Evolutionary conservation across 345 rosid genomes (phyloP).

Genomic region (Psidium guajava): DNA sequence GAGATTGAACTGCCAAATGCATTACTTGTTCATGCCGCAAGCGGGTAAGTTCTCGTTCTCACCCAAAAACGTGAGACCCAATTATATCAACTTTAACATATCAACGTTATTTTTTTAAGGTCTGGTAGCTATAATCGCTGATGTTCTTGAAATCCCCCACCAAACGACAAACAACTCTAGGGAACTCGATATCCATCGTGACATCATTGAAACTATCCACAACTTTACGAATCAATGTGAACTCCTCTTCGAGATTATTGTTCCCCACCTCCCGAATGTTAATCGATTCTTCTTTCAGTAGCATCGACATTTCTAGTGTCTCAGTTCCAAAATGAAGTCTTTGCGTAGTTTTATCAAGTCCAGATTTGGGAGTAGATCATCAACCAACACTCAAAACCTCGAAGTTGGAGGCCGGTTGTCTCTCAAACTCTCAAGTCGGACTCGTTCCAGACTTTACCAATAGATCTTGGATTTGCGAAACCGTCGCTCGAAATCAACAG

Average conservation of each 20-base stretch:
- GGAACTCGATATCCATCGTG: slow-evolving; percentile 93
- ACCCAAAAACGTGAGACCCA: slow-evolving; percentile 73
- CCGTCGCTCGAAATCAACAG: neutral
- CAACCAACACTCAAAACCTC: neutral
- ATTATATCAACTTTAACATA: slow-evolving; percentile 70
- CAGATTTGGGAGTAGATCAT: slow-evolving; percentile 1
- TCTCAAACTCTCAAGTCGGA: neutral
- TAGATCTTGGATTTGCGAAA: neutral
- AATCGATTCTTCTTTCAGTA: slow-evolving; percentile 52
- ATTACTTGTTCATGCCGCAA: slow-evolving; percentile 57
- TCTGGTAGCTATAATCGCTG: slow-evolving; percentile 64
- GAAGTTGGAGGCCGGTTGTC: neutral
- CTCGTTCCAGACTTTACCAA: neutral
- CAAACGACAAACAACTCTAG: slow-evolving; percentile 74
- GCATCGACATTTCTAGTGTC: slow-evolving; percentile 30
- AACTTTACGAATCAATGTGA: slow-evolving; percentile 64
- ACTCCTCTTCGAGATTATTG: slow-evolving; percentile 69
- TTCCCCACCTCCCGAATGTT: slow-evolving; percentile 82
- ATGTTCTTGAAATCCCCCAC: slow-evolving; percentile 70
- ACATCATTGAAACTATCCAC: slow-evolving; percentile 48
- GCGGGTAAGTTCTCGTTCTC: slow-evolving; percentile 70
- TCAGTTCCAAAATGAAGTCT: neutral
- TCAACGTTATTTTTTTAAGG: slow-evolving; percentile 79
- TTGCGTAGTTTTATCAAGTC: neutral
- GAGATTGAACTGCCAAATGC: slow-evolving; percentile 89